Evolutionary conservation across 2,329 filamentous ascomycete species (phyloP), one percentile per base, ranked within the genome.

Genomic region (Hypoxylon rubiginosum): DNA sequence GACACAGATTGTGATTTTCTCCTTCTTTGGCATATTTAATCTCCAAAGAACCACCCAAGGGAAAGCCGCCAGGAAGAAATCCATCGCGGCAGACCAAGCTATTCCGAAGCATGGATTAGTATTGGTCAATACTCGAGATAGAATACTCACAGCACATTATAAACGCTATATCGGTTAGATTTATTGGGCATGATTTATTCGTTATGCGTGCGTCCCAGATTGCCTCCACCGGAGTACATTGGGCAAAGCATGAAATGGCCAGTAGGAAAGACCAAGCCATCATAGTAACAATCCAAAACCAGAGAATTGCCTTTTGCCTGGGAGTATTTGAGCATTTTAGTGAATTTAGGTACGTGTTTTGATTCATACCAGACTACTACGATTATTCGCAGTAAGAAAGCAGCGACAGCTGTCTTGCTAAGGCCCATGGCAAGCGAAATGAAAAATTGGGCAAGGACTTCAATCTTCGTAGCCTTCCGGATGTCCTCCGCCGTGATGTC

Each of bases 71-170:
- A 71, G 34, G 50, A 71, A 71, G 49, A 71, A 71, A 49, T 71
- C 68, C 60, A 68, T 70, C 17, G 68, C 66, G 4, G 66, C 68
- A 4, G 66, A 66, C 62, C 60, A 70, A 45, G 68, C 68, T 70
- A 34, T 26, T 19, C 30, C n/a, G 24, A 26, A n/a, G 8, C 9
- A 30, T 41, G 52, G 11, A 13, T 64, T 28, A 66, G 59, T 19
- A 1, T 36, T 11, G 7, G 13, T 39, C 17, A 24, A 11, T 0
- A 8, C 2, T 6, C 36, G 9, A 0, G 26, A 11, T 4, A n/a
- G 9, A 24, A 1, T 45, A 70, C 68, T 66, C 41, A 68, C 68
- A 68, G 13, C 68, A 70, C 53, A 68, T 59, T 26, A 68, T 64
- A 48, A 66, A 68, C n/a, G 66, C 62, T 17, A 70, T 52, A 3